A percentile compares a stretch with the other conserved stretches of the same genome.
These are phyloP conservation scores for Nidula microcarpa DNA, from an alignment of 768 basidiomycete genomes.

Conservation along the genomic window DNA sequence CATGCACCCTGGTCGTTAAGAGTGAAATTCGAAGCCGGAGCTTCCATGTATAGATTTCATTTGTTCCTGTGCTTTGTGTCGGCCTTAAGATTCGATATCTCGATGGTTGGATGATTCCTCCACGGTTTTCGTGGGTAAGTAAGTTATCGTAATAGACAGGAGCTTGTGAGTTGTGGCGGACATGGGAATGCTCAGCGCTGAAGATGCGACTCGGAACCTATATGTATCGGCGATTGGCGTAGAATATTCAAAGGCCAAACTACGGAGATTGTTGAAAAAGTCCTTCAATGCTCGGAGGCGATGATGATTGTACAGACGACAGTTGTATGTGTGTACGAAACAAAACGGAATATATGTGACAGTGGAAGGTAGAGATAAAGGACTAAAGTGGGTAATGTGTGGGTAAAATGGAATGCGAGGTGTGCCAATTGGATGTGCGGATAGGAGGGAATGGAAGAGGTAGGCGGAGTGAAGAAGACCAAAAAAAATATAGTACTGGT, in stretches of 20 bases:
- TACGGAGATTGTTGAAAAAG: not conserved
- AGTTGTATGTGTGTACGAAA: slow-evolving; percentile 2
- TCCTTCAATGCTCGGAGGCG: slow-evolving; percentile 2
- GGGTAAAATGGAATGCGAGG: slow-evolving; percentile 6
- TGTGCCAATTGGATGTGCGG: slow-evolving; percentile 5
- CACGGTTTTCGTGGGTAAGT: no score
- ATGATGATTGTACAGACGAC: slow-evolving; percentile 16
- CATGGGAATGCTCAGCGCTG: no score
- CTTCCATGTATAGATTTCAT: no score
- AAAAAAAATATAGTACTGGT: slow-evolving; percentile 30
- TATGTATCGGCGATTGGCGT: no score
- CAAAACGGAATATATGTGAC: not conserved
- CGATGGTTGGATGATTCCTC: no score
- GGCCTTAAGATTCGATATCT: no score
- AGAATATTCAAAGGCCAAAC: not conserved
- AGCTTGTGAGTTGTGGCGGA: no score
- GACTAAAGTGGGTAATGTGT: slow-evolving; percentile 32
- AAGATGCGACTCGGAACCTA: no score
- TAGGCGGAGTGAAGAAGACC: slow-evolving; percentile 12
- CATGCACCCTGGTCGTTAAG: no score
- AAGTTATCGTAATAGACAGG: no score
- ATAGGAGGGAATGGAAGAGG: not conserved
- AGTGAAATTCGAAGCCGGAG: no score
- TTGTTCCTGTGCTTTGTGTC: no score
- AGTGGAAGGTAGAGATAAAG: slow-evolving; percentile 24